A percentile compares a stretch with the other conserved stretches of the same genome.
Conservation (phyloP, 2,329 filamentous ascomycete species). For the Salinomyces thailandicus region DNA sequence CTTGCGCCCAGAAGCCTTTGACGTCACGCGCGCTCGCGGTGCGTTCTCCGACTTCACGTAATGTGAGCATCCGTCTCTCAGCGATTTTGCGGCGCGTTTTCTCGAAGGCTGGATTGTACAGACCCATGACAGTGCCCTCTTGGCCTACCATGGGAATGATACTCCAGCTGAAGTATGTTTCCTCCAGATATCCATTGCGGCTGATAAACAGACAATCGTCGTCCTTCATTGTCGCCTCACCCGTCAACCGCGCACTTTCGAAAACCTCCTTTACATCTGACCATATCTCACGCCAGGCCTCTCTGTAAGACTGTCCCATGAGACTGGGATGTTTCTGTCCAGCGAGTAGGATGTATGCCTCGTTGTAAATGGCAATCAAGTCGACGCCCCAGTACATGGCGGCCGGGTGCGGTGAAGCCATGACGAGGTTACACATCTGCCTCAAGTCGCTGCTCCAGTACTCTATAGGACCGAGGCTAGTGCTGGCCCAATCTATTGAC, state of each 20-base stretch:
- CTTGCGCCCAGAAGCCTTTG: conserved; percentile 61
- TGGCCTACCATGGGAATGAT: conserved; percentile 53
- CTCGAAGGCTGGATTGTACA: conserved; percentile 74
- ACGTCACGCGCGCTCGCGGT: conserved; percentile 63
- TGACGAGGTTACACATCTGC: conserved; percentile 70
- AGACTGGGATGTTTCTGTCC: conserved; percentile 65
- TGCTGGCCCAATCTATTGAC: conserved; percentile 61
- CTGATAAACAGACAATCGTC: conserved; percentile 67
- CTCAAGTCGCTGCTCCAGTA: conserved; percentile 59
- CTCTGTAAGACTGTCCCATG: conserved; percentile 60
- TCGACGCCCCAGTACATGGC: conserved; percentile 62
- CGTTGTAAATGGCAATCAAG: conserved; percentile 59
- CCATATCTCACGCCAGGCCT: conserved; percentile 68
- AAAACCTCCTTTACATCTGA: conserved; percentile 59
- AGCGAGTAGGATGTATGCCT: conserved; percentile 59
- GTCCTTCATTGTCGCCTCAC: conserved; percentile 74
- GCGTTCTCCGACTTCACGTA: conserved; percentile 66
- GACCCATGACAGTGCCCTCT: conserved; percentile 31
- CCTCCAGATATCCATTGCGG: conserved; percentile 60
- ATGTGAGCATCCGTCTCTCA: conserved; percentile 67
- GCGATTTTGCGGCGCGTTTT: conserved; percentile 70
- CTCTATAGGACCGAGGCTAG: conserved; percentile 64
- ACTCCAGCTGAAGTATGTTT: conserved; percentile 75
- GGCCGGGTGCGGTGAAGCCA: conserved; percentile 57
- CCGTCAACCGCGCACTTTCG: conserved; percentile 54